A percentile compares a stretch with the other conserved stretches of the same genome.
Conservation (phyloP, 371 early-diverging fungal genomes). For the Mortierella sp. region DNA sequence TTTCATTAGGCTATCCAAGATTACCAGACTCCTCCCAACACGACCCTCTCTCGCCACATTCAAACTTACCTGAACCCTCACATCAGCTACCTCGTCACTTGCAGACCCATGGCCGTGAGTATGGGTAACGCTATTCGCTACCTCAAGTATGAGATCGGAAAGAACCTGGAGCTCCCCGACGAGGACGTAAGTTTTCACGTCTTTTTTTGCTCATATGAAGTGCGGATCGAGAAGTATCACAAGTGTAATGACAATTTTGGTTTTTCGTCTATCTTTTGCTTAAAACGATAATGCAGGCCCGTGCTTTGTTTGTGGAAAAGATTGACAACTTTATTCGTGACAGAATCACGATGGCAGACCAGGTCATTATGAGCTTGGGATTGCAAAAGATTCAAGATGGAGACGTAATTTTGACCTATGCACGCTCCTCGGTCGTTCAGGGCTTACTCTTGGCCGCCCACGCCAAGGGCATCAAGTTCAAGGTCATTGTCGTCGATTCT, state of each 20-base stretch:
- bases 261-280: neutral
- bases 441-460: slow-evolving; percentile 85
- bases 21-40: slow-evolving; percentile 90
- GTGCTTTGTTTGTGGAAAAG: slow-evolving; percentile 67
- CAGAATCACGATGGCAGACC: slow-evolving; percentile 89
- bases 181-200: slow-evolving; percentile 73
- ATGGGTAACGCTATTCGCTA: slow-evolving; percentile 96
- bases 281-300: slow-evolving; percentile 42
- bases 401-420: slow-evolving; percentile 96
- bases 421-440: slow-evolving; percentile 90
- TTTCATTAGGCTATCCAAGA: slow-evolving; percentile 88
- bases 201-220: neutral
- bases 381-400: slow-evolving; percentile 92
- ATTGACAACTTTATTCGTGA: slow-evolving; percentile 95
- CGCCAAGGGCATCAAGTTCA: slow-evolving; percentile 82
- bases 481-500: slow-evolving; percentile 94
- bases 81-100: slow-evolving; percentile 87
- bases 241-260: neutral
- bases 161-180: slow-evolving; percentile 84
- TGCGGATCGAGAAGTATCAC: neutral
- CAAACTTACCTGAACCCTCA: slow-evolving; percentile 89
- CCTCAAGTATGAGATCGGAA: slow-evolving; percentile 89
- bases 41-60: slow-evolving; percentile 87
- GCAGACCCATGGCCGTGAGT: slow-evolving; percentile 91
- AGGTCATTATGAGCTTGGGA: slow-evolving; percentile 83